These are phyloP conservation scores for Wickerhamomyces silvicola DNA, from an alignment of 805 yeast species.

Conservation along the genomic window DNA sequence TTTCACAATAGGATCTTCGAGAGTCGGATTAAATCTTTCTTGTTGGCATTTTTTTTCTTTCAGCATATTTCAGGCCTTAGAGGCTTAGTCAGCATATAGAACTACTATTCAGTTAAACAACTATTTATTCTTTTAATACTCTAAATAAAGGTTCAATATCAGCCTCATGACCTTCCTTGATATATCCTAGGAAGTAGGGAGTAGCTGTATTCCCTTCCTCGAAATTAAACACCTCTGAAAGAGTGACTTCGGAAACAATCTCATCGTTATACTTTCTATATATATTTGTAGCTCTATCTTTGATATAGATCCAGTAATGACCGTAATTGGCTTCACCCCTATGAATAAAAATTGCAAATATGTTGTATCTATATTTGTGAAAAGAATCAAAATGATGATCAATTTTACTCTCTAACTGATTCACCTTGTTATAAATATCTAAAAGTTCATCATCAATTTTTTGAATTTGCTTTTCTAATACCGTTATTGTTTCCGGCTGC, in stretches of 20 bases:
- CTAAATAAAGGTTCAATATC: conserved; percentile 65
- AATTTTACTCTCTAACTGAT: conserved; percentile 40
- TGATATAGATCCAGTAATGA: conserved; percentile 94
- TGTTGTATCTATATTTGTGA: conserved; percentile 62
- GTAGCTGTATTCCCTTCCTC: conserved; percentile 75
- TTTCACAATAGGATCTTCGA: too few species aligned
- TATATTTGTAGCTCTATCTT: conserved; percentile 58
- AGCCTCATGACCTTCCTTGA: conserved; percentile 51
- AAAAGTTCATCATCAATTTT: conserved; percentile 41
- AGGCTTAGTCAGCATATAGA: neutral
- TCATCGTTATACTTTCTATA: conserved; percentile 95
- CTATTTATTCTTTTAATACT: conserved; percentile 15
- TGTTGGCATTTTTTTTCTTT: neutral
- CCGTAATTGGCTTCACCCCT: conserved; percentile 95
- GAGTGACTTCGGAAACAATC: conserved; percentile 73
- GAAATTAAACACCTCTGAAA: conserved; percentile 61
- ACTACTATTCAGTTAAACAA: neutral
- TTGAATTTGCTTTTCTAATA: conserved; percentile 40
- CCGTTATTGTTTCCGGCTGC: conserved; percentile 40
- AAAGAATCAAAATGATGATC: conserved; percentile 56
- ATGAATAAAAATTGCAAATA: conserved; percentile 91
- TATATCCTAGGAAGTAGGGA: conserved; percentile 87
- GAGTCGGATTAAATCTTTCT: neutral
- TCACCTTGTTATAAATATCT: conserved; percentile 35
- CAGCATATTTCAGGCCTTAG: neutral